Conservation (phyloP, 345 rosid species). For the Eucalyptus brandiana region DNA sequence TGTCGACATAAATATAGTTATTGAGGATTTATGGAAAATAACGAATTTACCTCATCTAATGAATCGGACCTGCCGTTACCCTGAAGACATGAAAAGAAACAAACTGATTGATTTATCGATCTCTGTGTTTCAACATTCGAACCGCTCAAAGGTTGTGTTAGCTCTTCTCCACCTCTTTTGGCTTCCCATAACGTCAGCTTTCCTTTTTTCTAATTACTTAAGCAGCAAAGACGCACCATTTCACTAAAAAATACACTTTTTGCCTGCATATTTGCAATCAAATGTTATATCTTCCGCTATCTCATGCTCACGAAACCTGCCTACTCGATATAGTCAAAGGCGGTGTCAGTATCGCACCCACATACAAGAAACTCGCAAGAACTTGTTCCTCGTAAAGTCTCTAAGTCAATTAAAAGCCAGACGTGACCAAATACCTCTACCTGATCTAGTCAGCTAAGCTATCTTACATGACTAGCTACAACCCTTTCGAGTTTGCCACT, state of each 20-base stretch:
- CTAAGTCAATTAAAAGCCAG: background rate
- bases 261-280: background rate
- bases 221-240: background rate
- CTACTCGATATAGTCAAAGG: background rate
- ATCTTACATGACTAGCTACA: background rate
- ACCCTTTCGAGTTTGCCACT: background rate
- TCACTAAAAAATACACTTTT: background rate
- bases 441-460: background rate
- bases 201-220: background rate
- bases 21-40: background rate
- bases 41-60: background rate
- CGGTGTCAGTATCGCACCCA: background rate
- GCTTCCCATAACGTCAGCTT: background rate
- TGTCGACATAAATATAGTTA: background rate
- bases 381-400: background rate
- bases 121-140: background rate
- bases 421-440: background rate
- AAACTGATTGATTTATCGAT: background rate
- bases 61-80: background rate
- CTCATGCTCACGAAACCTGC: background rate
- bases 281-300: background rate
- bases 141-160: background rate
- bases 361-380: background rate
- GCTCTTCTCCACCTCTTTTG: background rate
- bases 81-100: background rate